Base-by-base conservation (phyloP, 1,284 basidiomycete genomes). In the Gymnopus androsaceus region DNA sequence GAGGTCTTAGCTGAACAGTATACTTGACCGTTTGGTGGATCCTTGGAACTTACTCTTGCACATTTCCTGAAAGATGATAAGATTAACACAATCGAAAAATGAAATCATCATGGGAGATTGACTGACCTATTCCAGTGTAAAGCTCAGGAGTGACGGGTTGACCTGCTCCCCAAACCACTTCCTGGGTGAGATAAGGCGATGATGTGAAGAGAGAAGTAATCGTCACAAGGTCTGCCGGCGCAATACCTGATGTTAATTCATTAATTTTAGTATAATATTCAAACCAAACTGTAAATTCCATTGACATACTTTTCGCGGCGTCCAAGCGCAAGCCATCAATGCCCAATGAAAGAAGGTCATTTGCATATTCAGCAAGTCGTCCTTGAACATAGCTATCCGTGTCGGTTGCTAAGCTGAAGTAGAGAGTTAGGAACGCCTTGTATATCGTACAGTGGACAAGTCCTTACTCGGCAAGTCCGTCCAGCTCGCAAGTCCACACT, bases 301-400 rank as follows among this genome's bases (percentile, higher is more conserved):
- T n/a, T 12, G 40, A 62, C 72, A 54, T 63, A 87, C 85, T 78
- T 69, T 88, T 88, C 0, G 85, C 78, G 7, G 87, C 85, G 66
- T 90, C 87, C 34, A 88, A 68, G 0, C 86, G 77, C 37, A 89
- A 69, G 0, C 87, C 87, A 62, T 84, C 83, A 1, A 83, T 78
- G 1, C 85, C 86, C 11, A 88, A 71, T 1, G 80, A 81, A 25
- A 87, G 58, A 2, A 88, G 67, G 52, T 88, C 83, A 60, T 87
- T 85, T 2, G 65, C 81, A 65, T 87, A 87, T 15, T 70, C 60
- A 0, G 83, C 84, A 1, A 88, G 75, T 7, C 74, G 67, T 0
- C 65, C 66, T 30, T 80, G 76, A 19, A 88, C 84, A 57, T 83
- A 80, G 54, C 81, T 78, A 0, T n/a, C n/a, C n/a, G 83, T 84